phyloP scores from a whole-genome alignment of 2,329 filamentous ascomycete genomes.

The Claviceps sp. region DNA sequence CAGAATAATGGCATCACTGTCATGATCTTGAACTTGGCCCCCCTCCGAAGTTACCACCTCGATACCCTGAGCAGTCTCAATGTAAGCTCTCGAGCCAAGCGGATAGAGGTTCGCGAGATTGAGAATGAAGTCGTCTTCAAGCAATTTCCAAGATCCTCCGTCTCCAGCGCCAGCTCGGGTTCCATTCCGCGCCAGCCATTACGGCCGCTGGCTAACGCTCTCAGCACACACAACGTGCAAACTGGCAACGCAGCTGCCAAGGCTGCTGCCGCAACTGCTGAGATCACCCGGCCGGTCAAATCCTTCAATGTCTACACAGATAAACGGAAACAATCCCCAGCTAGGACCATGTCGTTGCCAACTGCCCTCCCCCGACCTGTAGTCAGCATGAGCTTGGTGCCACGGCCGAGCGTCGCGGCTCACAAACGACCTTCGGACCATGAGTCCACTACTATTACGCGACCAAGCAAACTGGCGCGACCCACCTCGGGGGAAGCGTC shows the following conservation, averaged over 20 bases:
- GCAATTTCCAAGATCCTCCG: conserved; percentile 46
- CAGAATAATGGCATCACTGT: conserved; percentile 92
- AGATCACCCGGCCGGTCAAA: conserved; percentile 60
- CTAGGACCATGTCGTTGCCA: conserved; percentile 10
- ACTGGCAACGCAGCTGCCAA: conserved; percentile 37
- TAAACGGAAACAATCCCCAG: conserved; percentile 31
- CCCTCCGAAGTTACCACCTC: conserved; percentile 81
- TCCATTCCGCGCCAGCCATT: conserved; percentile 58
- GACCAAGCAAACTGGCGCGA: conserved; percentile 36
- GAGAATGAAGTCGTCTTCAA: conserved; percentile 91
- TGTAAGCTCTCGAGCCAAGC: conserved; percentile 88
- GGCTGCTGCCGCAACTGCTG: conserved; percentile 15
- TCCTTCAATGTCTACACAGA: conserved; percentile 82
- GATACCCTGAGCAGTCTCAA: conserved; percentile 90
- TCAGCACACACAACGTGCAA: conserved; percentile 66
- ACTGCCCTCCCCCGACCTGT: conserved; percentile 19
- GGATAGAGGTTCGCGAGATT: conserved; percentile 88
- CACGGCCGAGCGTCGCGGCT: conserved; percentile 5
- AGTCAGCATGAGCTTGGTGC: conserved; percentile 14
- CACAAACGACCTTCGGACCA: conserved; percentile 32
- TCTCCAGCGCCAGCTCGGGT: conserved; percentile 13
- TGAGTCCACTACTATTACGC: conserved; percentile 18
- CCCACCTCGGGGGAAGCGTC: conserved; percentile 19
- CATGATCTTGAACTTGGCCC: conserved; percentile 92
- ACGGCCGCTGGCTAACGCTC: conserved; percentile 59